These are phyloP conservation scores for Oxalis stricta DNA, from an alignment of 441 rosid genomes.

Conservation along the genomic window DNA sequence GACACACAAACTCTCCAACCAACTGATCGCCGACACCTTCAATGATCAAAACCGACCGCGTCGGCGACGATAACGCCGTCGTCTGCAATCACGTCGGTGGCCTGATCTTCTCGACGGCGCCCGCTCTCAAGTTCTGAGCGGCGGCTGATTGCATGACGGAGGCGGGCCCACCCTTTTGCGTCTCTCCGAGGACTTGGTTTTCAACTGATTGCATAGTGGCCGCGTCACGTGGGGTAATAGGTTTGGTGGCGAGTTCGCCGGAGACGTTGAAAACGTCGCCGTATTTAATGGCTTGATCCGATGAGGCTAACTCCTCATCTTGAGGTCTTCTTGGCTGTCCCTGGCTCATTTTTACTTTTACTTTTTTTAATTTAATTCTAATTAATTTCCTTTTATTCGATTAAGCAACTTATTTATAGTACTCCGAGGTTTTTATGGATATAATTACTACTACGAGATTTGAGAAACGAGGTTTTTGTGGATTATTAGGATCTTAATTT, in stretches of 20 bases:
- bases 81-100: constrained; percentile 13
- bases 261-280: constrained; percentile 27
- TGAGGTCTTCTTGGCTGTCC: constrained; percentile 18
- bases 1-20: constrained; percentile 14
- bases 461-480: too few species aligned
- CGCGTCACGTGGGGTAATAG: constrained; percentile 27
- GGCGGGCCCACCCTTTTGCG: constrained; percentile 22
- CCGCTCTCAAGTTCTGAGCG: constrained; percentile 11
- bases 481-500: too few species aligned
- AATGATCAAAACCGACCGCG: constrained; percentile 9
- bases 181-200: constrained; percentile 19
- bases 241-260: constrained; percentile 21
- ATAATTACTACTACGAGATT: too few species aligned
- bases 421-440: too few species aligned
- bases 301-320: not conserved
- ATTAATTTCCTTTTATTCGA: too few species aligned
- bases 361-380: too few species aligned
- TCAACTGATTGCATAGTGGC: constrained; percentile 36
- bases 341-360: constrained; percentile 20
- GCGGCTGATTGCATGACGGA: constrained; percentile 34
- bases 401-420: too few species aligned
- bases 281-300: constrained; percentile 21
- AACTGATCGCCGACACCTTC: constrained; percentile 30
- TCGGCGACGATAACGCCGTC: constrained; percentile 18
- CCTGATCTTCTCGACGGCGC: constrained; percentile 14